Base-by-base conservation (phyloP, 1,284 basidiomycete genomes). In the Ceratobasidium sp. region DNA sequence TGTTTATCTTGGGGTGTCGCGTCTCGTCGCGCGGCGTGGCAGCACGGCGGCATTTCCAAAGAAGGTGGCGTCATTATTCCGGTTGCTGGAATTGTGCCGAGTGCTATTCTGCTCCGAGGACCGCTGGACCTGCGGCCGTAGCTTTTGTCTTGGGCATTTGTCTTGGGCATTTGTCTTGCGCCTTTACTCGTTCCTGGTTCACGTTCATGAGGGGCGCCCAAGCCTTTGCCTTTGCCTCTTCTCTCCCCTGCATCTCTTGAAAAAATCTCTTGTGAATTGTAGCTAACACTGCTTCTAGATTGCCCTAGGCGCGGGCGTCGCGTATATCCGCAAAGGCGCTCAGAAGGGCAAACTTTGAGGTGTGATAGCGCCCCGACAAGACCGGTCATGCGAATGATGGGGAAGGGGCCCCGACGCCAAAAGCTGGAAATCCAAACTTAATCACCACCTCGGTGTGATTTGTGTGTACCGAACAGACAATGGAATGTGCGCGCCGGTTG, bases 221-320 rank as follows among this genome's bases (percentile, higher is more conserved):
- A 22, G n/a, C n/a, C 48, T 49, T 7, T 7, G 48, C 22, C 7
- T 16, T 27, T 65, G 48, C 31, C 24, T 29, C 13, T 11, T 54
- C 27, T 54, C 27, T 39, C 19, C 54, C 13, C n/a, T 39, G 5
- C 34, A 31, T n/a, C n/a, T 34, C 19, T 14, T 31, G 14, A 19
- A 41, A n/a, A 9, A 41, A 6, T 41, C 13, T 27, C 37, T 41
- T 24, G 22, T 22, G 37, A 27, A 43, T 41, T 22, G 11, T 2
- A 41, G 46, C 68, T 71, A 39, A 71, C 37, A 19, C 24, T 24
- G 19, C 27, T 59, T 46, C 0, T 64, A 89, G 88, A 77, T 86
- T 56, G 86, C 82, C 53, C 79, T 90, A 58, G 87, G 88, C 16
- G 84, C 82, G 39, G 90, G 89, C 19, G 81, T 88, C 34, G 89